Percentiles rank a stretch among this genome's conserved stretches.
Evolutionary conservation across 805 yeast genomes (phyloP).

Genomic region (Nakazawaea wyomingensis): DNA sequence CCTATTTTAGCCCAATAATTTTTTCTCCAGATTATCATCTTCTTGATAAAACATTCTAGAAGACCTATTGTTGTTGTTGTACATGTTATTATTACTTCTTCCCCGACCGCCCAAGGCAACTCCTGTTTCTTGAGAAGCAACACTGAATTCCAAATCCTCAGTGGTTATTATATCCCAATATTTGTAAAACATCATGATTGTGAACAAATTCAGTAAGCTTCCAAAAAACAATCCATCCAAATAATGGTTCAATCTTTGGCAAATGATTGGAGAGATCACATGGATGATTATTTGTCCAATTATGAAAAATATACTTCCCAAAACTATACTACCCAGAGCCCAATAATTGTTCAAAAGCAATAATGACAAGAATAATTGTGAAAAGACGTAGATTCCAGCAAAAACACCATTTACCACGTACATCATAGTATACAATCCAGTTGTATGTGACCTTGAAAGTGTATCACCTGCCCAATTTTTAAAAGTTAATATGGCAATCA

Average conservation of each 20-base stretch:
- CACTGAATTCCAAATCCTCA: constrained; percentile 91
- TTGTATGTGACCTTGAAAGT: constrained; percentile 47
- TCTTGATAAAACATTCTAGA: background rate
- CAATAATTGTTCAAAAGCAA: constrained; percentile 71
- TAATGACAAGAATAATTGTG: constrained; percentile 64
- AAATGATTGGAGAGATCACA: constrained; percentile 60
- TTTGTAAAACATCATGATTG: constrained; percentile 93
- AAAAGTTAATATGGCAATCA: constrained; percentile 69
- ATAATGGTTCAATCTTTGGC: constrained; percentile 74
- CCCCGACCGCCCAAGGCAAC: constrained; percentile 12
- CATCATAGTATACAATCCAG: constrained; percentile 63
- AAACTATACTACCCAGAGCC: constrained; percentile 81
- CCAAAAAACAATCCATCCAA: constrained; percentile 88
- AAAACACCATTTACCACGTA: constrained; percentile 70
- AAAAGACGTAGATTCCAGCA: constrained; percentile 53
- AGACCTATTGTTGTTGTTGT: constrained; percentile 1
- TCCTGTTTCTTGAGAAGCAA: constrained; percentile 44
- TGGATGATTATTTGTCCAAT: constrained; percentile 78
- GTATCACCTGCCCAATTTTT: constrained; percentile 48
- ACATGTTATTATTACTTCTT: background rate
- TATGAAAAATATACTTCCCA: constrained; percentile 69
- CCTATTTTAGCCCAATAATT: background rate
- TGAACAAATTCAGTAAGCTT: constrained; percentile 69
- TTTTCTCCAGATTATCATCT: background rate
- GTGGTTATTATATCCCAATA: constrained; percentile 95